Conservation (phyloP, 495 filamentous ascomycete genomes). For the Penicillium bovifimosum region DNA sequence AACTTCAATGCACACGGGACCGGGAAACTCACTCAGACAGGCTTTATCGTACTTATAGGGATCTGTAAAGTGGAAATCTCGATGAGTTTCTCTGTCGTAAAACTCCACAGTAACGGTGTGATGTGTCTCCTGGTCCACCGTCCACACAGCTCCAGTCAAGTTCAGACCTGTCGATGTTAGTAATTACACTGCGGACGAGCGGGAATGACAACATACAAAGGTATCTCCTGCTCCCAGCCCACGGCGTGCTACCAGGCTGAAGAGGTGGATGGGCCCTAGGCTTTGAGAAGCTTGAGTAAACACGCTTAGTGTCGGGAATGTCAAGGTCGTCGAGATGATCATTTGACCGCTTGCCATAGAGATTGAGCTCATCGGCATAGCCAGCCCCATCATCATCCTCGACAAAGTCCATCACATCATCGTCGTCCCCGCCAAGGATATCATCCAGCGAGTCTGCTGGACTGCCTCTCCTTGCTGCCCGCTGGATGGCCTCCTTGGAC, state of each 20-base stretch:
- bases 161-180: constrained; percentile 57
- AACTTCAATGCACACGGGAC: neutral
- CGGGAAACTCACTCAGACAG: constrained; percentile 57
- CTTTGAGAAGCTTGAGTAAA: constrained; percentile 49
- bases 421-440: constrained; percentile 42
- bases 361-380: constrained; percentile 63
- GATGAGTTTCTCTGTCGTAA: constrained; percentile 84
- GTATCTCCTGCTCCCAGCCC: constrained; percentile 89
- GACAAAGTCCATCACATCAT: constrained; percentile 73
- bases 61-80: constrained; percentile 94
- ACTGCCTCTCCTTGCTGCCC: constrained; percentile 38
- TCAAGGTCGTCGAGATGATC: constrained; percentile 45
- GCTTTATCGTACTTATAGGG: constrained; percentile 93
- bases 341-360: constrained; percentile 54
- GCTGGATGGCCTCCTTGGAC: constrained; percentile 44
- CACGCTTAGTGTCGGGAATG: constrained; percentile 55
- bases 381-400: constrained; percentile 95
- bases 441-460: constrained; percentile 58
- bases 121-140: constrained; percentile 89
- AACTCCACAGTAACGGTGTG: constrained; percentile 97
- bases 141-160: constrained; percentile 92
- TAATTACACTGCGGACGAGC: neutral
- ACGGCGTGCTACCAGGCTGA: constrained; percentile 91
- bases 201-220: constrained; percentile 51
- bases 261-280: constrained; percentile 76